phyloP scores from a whole-genome alignment of 768 basidiomycete genomes.

The Amanita polypyramis region DNA sequence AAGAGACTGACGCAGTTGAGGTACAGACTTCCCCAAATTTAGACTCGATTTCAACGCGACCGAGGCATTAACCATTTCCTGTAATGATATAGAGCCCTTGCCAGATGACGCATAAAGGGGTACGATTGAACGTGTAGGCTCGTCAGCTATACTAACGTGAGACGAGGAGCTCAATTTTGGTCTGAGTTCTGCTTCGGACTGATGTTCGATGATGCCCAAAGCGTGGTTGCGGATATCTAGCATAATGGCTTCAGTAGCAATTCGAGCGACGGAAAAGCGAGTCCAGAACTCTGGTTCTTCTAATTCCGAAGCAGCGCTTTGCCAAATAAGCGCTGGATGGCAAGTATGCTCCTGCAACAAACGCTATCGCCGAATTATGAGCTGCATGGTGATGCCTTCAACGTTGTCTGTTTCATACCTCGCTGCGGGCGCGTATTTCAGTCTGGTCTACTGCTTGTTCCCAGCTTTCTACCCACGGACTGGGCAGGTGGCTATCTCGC shows the following conservation, averaged over 20 bases:
- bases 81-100: constrained; percentile 45
- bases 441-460: constrained; percentile 55
- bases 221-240: constrained; percentile 51
- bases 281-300: constrained; percentile 58
- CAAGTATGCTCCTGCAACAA: constrained; percentile 63
- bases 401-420: constrained; percentile 30
- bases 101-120: constrained; percentile 27
- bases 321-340: constrained; percentile 64
- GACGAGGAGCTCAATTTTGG: not conserved
- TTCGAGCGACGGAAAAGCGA: constrained; percentile 46
- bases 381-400: constrained; percentile 1
- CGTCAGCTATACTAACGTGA: not conserved
- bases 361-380: constrained; percentile 28
- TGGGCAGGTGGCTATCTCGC: constrained; percentile 32
- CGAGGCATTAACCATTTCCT: constrained; percentile 66
- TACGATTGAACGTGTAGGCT: constrained; percentile 18
- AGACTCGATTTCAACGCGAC: constrained; percentile 63
- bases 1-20: constrained; percentile 42
- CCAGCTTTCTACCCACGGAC: constrained; percentile 67
- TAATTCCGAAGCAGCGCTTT: constrained; percentile 55
- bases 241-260: constrained; percentile 60
- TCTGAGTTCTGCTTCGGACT: constrained; percentile 10
- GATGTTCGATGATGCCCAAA: constrained; percentile 32
- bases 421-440: constrained; percentile 60
- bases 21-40: constrained; percentile 45